phyloP scores from a whole-genome alignment of 192 early-diverging fungal genomes.

The Oehlia diaphana region DNA sequence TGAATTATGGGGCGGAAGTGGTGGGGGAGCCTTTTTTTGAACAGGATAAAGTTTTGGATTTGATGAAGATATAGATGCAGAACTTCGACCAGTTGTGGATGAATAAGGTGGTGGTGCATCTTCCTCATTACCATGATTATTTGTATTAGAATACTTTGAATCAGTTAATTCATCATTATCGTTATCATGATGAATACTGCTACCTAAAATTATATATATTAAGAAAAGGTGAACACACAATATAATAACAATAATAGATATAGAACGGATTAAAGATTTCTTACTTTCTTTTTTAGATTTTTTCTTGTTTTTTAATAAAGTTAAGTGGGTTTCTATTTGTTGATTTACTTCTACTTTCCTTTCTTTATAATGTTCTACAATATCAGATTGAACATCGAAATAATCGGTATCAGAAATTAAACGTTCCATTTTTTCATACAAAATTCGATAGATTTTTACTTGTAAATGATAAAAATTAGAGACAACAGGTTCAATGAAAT shows the following conservation, averaged over 20 bases:
- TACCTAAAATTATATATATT: too few relatives aligned
- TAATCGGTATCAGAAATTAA: constrained; percentile 47
- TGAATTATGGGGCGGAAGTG: constrained; percentile 40
- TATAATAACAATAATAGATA: background rate
- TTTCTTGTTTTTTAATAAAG: background rate
- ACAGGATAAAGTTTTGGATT: constrained; percentile 1
- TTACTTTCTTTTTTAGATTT: background rate
- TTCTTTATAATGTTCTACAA: constrained; percentile 43
- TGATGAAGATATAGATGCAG: background rate
- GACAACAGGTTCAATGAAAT: constrained; percentile 89
- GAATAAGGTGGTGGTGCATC: constrained; percentile 17
- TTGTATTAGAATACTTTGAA: background rate
- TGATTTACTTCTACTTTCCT: constrained; percentile 35
- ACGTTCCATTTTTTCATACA: constrained; percentile 62
- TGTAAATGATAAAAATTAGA: constrained; percentile 84
- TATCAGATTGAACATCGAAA: constrained; percentile 54
- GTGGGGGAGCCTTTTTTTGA: background rate
- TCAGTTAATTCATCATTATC: background rate
- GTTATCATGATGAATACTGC: too few relatives aligned
- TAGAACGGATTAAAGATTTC: background rate
- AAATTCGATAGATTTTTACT: constrained; percentile 68
- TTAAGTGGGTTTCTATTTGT: constrained; percentile 32
- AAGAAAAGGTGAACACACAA: too few relatives aligned
- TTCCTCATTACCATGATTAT: background rate
- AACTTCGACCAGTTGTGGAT: background rate